phyloP scores from a whole-genome alignment of 1,139 yeast genomes.

The Hemisphaericaspora xylofermentans region DNA sequence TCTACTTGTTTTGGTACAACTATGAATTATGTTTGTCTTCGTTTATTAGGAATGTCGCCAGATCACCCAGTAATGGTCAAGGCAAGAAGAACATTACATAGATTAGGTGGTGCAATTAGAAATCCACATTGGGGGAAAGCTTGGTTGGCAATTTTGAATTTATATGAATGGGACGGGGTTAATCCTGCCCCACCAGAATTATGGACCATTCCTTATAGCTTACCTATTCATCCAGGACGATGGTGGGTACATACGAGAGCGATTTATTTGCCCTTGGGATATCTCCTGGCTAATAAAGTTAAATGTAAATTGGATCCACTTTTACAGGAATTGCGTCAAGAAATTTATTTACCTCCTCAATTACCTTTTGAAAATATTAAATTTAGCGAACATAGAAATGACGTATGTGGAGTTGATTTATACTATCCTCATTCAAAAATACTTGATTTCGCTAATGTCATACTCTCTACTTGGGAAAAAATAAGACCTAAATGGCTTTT shows the following conservation, averaged over 20 bases:
- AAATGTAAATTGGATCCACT: conserved; percentile 65
- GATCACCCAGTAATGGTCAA: conserved; percentile 78
- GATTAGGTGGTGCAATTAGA: conserved; percentile 85
- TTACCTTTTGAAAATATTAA: conserved; percentile 65
- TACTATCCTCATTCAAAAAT: conserved; percentile 86
- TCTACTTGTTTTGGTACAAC: conserved; percentile 95
- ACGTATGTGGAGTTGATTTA: conserved; percentile 87
- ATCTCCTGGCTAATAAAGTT: conserved; percentile 59
- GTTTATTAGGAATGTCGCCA: conserved; percentile 72
- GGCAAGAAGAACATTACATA: conserved; percentile 69
- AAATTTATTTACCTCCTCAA: conserved; percentile 57
- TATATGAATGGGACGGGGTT: conserved; percentile 94
- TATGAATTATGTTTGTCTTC: conserved; percentile 74
- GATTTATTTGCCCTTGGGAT: conserved; percentile 85
- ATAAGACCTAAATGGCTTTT: conserved; percentile 75
- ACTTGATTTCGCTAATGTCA: conserved; percentile 62
- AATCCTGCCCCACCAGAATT: conserved; percentile 98
- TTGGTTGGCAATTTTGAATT: conserved; percentile 76
- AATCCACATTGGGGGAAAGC: conserved; percentile 98
- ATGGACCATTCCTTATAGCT: conserved; percentile 79
- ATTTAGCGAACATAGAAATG: conserved; percentile 70
- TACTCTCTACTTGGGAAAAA: conserved; percentile 64
- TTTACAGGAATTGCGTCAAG: conserved; percentile 63
- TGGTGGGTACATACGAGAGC: conserved; percentile 99
- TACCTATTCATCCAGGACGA: conserved; percentile 89